Evolutionary conservation across 768 basidiomycete genomes (phyloP).

Genomic region (Leccinum incarnatum): DNA sequence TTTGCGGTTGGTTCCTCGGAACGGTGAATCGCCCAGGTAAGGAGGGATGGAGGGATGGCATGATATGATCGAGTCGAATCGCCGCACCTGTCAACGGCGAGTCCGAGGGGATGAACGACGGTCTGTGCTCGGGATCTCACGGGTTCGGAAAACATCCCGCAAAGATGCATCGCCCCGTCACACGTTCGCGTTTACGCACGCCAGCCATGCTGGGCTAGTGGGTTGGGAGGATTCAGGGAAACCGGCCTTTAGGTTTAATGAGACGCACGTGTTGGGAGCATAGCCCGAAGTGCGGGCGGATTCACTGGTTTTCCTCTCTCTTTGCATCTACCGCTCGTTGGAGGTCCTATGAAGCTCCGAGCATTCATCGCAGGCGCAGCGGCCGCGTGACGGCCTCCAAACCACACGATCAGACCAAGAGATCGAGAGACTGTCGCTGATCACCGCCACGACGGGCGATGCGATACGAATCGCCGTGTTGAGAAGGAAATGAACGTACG

Average conservation of each 20-base stretch:
- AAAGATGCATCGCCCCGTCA: not conserved
- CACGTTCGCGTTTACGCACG: not conserved
- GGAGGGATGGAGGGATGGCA: not conserved
- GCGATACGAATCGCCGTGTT: constrained; percentile 6
- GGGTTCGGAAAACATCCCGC: not conserved
- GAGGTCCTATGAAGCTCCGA: not conserved
- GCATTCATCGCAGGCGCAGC: not conserved
- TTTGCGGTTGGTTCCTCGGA: not conserved
- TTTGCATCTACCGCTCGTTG: not conserved
- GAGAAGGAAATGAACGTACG: not conserved
- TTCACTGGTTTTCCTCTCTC: not conserved
- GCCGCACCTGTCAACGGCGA: not conserved
- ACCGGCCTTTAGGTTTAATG: constrained; percentile 11
- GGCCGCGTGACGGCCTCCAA: not conserved
- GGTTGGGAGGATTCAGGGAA: not conserved
- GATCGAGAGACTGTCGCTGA: not conserved
- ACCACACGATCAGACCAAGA: not conserved
- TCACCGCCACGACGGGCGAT: not conserved
- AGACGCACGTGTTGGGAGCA: not conserved
- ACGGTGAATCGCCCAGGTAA: not conserved
- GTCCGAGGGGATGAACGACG: not conserved
- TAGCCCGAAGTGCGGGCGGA: not conserved
- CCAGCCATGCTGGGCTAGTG: not conserved
- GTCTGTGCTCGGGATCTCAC: not conserved
- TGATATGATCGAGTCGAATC: not conserved